phyloP scores from a whole-genome alignment of 768 basidiomycete genomes.

The Pleurotus salmoneostramineus region DNA sequence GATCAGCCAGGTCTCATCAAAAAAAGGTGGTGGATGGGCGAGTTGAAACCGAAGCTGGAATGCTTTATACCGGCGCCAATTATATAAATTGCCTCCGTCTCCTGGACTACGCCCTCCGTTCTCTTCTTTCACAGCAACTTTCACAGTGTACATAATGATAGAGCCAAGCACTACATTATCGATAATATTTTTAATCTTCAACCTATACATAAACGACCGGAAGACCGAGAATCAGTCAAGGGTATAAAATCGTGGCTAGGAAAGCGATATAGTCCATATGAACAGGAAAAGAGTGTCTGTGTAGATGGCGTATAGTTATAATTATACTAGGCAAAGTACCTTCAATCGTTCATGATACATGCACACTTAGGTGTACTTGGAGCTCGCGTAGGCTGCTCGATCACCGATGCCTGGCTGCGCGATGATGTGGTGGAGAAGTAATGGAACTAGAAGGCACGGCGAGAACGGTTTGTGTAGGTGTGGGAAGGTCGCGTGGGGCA shows the following conservation, averaged over 20 bases:
- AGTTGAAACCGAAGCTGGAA: background rate
- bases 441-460: background rate
- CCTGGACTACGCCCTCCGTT: background rate
- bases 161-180: too few relatives aligned
- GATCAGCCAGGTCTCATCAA: slow-evolving; percentile 4
- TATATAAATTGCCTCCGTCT: background rate
- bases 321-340: background rate
- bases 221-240: background rate
- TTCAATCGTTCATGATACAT: background rate
- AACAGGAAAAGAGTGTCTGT: background rate
- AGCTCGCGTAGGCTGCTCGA: background rate
- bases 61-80: too few relatives aligned
- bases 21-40: background rate
- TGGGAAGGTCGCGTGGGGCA: background rate
- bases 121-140: too few relatives aligned
- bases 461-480: background rate
- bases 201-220: background rate
- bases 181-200: too few relatives aligned
- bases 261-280: background rate
- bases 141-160: too few relatives aligned
- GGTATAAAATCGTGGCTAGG: too few relatives aligned
- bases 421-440: slow-evolving; percentile 1
- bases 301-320: background rate
- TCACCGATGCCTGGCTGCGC: background rate
- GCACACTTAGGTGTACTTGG: background rate